A percentile compares a stretch with the other conserved stretches of the same genome.
Conservation (phyloP, 352 stramenopile genomes). For the Phytophthora quininea region DNA sequence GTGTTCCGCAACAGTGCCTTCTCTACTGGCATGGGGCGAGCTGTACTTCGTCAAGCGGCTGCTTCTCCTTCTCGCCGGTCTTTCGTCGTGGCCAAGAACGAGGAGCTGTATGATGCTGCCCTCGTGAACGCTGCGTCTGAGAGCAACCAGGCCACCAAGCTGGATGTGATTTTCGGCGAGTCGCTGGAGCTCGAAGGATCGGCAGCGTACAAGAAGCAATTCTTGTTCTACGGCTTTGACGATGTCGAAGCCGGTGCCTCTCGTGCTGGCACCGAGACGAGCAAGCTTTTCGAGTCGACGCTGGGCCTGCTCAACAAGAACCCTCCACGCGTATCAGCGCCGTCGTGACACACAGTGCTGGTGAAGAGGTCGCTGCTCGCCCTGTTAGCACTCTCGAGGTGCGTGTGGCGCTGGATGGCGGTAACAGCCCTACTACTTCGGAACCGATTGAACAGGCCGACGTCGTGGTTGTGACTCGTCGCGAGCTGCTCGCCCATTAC, state of each 20-base stretch:
- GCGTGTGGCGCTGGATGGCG: slow-evolving; percentile 54
- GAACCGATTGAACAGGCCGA: slow-evolving; percentile 64
- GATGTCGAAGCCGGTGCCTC: slow-evolving; percentile 66
- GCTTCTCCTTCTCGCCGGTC: slow-evolving; percentile 46
- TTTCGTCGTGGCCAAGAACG: slow-evolving; percentile 86
- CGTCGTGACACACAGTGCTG: slow-evolving; percentile 60
- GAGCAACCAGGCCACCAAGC: slow-evolving; percentile 49
- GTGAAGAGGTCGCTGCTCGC: slow-evolving; percentile 18
- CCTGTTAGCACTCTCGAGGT: slow-evolving; percentile 64
- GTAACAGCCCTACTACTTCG: slow-evolving; percentile 37
- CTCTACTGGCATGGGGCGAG: slow-evolving; percentile 68
- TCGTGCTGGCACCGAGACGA: slow-evolving; percentile 37
- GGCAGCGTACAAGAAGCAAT: slow-evolving; percentile 84
- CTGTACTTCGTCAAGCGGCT: slow-evolving; percentile 64
- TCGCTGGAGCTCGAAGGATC: slow-evolving; percentile 43
- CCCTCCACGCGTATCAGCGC: slow-evolving; percentile 65
- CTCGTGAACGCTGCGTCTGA: slow-evolving; percentile 37
- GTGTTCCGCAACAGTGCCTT: slow-evolving; percentile 72
- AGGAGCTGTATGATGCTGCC: slow-evolving; percentile 62
- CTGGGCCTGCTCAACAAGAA: slow-evolving; percentile 68
- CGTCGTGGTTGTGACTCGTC: slow-evolving; percentile 60
- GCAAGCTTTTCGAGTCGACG: slow-evolving; percentile 43
- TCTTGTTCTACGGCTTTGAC: slow-evolving; percentile 90
- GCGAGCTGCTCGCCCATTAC: slow-evolving; percentile 53
- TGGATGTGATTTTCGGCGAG: slow-evolving; percentile 66